Evolutionary conservation across 805 yeast species (phyloP), one percentile per base, ranked within the genome.

Genomic region (Hanseniaspora hatyaiensis): DNA sequence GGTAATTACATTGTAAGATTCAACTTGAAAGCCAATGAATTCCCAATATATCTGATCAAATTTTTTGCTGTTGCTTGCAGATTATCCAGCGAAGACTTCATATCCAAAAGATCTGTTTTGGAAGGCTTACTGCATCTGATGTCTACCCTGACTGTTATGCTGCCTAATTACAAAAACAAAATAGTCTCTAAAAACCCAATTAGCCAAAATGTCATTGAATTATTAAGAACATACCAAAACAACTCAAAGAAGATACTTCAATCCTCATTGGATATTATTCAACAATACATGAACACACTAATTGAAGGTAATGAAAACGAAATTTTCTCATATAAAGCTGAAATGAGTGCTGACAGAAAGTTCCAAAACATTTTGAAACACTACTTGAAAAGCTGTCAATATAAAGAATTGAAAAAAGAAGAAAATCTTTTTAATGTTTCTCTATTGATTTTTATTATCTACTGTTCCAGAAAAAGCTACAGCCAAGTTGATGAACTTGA

Each of bases 91-190:
- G 88, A 82, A 51, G 53, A 55, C 1, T 55, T 49, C 1, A 57
- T 71, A 22, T 72, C 77, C 0, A 57, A 73, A 32, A 68, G 88
- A 57, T 73, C 75, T 72, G 62, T 69, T 43, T 60, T 82, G 11
- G 80, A 80, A 41, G 88, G 87, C 0, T 57, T 77, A 26, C 70
- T 72, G 52, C 74, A 78, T 53, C 56, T 81, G 32, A 61, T 71
- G 20, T 56, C 64, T 9, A 75, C 83, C 2, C 53, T 81, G 9
- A 69, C 67, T 20, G 63, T 73, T n/a, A 80, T 80, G 54, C 50
- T 71, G 2, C 62, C 61, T 0, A 57, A 67, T 2, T 59, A 72
- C 24, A 72, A 69, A 49, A 51, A 52, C 9, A 65, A 65, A 9
- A 52, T 57, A 1, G 54, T 29, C 6, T 51, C 54, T 8, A 52